Evolutionary conservation across 257 asterid species (phyloP), one percentile per base, ranked within the genome.

Genomic region (Anisodus acutangulus): DNA sequence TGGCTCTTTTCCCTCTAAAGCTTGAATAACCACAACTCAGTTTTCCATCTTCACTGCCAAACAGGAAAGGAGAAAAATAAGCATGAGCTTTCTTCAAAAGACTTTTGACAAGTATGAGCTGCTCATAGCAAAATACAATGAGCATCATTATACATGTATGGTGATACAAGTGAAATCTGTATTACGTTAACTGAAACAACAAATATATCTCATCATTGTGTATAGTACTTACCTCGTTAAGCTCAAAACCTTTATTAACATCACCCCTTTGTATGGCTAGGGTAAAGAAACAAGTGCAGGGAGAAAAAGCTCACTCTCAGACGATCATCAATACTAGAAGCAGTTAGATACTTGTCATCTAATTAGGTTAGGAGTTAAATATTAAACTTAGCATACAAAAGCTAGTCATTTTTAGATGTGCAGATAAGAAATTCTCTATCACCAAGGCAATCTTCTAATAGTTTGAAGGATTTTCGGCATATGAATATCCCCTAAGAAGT

Each of bases 21-120:
- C 98, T 97, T 83, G 99, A 91, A 91, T 93, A 95, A 45, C 99
- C 99, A 79, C 97, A 95, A 82, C 95, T 91, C 87, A 95, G 87
- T 66, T 85, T 88, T 84, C 97, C 98, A 87, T 95, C 98, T 82
- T 95, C 97, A 63, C 98, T 97, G 98, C 87, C 92, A 88, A 86
- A 78, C 81, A 85, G 86, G 81, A 86, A 87, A 87, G 71, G 79
- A 80, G 6, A 59, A 64, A 69, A 59, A 87, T 62, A 81, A 88
- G 67, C 84, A 53, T 78, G 66, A 78, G 31, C 19, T 26, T 53
- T 53, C 3, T 7, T 7, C 43, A 53, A 39, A 78, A 35, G 9
- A 78, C 26, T 78, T 49, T 78, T 4, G 82, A 53, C 51, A 78
- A 53, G 64, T 53, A 53, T 8, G 82, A 78, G 66, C 47, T 78